Percentiles rank a stretch among this genome's conserved stretches.
Conservation (phyloP, 805 yeast genomes). For the Huiozyma sinensis region DNA sequence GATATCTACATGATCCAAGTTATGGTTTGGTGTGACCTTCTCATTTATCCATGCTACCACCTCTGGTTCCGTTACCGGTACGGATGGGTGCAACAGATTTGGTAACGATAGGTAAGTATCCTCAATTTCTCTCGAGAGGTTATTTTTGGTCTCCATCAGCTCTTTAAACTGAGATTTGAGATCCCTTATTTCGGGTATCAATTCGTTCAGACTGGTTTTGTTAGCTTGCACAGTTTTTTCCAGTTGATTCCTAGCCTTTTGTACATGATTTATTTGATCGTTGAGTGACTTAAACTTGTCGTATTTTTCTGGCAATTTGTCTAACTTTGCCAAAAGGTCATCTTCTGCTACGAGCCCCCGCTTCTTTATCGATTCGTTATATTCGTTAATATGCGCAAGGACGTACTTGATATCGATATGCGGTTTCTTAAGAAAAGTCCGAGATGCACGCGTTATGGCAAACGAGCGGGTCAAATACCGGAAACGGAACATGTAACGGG, state of each 20-base stretch:
- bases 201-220: not conserved
- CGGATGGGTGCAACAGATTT: constrained; percentile 43
- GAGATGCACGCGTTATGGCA: not conserved
- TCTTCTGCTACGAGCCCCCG: constrained; percentile 21
- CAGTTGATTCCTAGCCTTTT: constrained; percentile 20
- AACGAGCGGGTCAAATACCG: too few relatives aligned
- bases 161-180: constrained; percentile 22
- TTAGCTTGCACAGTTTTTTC: constrained; percentile 21
- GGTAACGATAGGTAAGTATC: constrained; percentile 46
- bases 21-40: constrained; percentile 14
- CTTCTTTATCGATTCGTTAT: constrained; percentile 17
- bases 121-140: constrained; percentile 30
- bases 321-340: constrained; percentile 16
- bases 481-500: too few relatives aligned
- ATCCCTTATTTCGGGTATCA: constrained; percentile 10
- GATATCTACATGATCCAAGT: constrained; percentile 47
- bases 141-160: constrained; percentile 8
- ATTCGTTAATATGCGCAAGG: constrained; percentile 9
- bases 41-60: constrained; percentile 43
- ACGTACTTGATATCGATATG: constrained; percentile 21
- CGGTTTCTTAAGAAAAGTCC: constrained; percentile 14
- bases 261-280: constrained; percentile 19
- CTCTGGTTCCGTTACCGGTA: constrained; percentile 32
- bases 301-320: constrained; percentile 22
- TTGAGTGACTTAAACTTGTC: constrained; percentile 13